Percentiles rank a stretch among this genome's conserved stretches.
Conservation (phyloP, 768 basidiomycete species). For the Mycena indigotica region DNA sequence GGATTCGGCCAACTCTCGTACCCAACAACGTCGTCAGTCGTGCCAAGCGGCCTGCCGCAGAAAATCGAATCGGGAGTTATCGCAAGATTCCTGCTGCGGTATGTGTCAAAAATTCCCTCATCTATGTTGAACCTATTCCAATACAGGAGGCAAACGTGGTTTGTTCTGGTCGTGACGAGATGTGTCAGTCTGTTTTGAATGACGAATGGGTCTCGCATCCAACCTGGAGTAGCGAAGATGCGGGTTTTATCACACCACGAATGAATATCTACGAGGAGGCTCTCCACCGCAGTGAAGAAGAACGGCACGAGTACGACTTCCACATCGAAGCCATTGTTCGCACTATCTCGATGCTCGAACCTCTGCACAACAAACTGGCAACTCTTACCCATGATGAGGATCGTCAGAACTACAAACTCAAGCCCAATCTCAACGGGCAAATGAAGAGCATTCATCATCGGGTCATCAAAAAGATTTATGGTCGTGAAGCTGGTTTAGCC, state of each 20-base stretch:
- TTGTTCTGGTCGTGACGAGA: slow-evolving; percentile 94
- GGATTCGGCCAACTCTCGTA: slow-evolving; percentile 53
- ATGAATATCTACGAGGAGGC: slow-evolving; percentile 98
- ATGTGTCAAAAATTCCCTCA: slow-evolving; percentile 42
- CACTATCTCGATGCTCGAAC: slow-evolving; percentile 89
- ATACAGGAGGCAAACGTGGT: slow-evolving; percentile 80
- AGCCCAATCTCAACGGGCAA: slow-evolving; percentile 84
- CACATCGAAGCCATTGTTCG: slow-evolving; percentile 94
- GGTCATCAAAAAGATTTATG: slow-evolving; percentile 97
- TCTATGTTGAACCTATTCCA: slow-evolving; percentile 6
- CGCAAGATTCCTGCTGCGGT: slow-evolving; percentile 79
- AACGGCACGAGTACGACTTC: slow-evolving; percentile 98
- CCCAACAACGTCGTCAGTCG: slow-evolving; percentile 38
- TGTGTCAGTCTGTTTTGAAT: slow-evolving; percentile 95
- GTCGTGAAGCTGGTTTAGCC: slow-evolving; percentile 78
- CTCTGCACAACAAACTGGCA: slow-evolving; percentile 84
- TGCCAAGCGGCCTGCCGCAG: slow-evolving; percentile 67
- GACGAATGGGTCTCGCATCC: slow-evolving; percentile 99
- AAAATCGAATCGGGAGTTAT: slow-evolving; percentile 85
- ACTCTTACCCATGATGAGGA: slow-evolving; percentile 81
- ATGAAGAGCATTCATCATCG: slow-evolving; percentile 91
- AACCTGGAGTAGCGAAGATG: slow-evolving; percentile 91
- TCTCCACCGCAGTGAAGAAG: slow-evolving; percentile 93
- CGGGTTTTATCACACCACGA: slow-evolving; percentile 85
- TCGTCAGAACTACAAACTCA: slow-evolving; percentile 77